Conservation (phyloP, 2,329 filamentous ascomycete species). For the Chlorencoelia australis region DNA sequence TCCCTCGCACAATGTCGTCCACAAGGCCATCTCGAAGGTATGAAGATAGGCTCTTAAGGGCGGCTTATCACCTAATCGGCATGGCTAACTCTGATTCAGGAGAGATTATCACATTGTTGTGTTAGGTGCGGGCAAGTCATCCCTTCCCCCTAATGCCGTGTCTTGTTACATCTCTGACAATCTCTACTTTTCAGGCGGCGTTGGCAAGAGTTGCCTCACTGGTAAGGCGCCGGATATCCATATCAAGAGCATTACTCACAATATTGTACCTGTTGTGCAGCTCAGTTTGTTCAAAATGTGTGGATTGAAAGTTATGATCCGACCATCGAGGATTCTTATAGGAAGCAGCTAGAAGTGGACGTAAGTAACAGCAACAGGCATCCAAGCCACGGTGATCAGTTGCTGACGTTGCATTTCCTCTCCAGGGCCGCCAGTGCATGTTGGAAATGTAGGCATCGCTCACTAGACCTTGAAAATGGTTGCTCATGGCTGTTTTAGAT, state of each 20-base stretch:
- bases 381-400: constrained; percentile 8
- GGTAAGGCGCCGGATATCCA: too few species aligned
- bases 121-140: constrained; percentile 43
- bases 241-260: too few species aligned
- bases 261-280: constrained; percentile 28
- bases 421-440: constrained; percentile 59
- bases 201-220: constrained; percentile 67
- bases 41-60: too few species aligned
- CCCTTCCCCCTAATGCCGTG: constrained; percentile 2
- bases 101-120: constrained; percentile 59
- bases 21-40: too few species aligned
- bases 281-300: constrained; percentile 67
- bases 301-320: constrained; percentile 63
- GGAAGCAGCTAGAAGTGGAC: constrained; percentile 56
- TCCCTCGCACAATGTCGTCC: too few species aligned
- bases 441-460: constrained; percentile 50
- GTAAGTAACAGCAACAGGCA: too few species aligned
- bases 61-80: too few species aligned
- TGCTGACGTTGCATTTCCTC: background rate
- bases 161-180: constrained; percentile 11
- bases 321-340: constrained; percentile 52
- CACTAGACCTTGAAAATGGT: constrained; percentile 2
- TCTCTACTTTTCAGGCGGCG: constrained; percentile 44
- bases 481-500: constrained; percentile 30
- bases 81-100: constrained; percentile 25